A percentile compares a stretch with the other conserved stretches of the same genome.
Evolutionary conservation across 1,284 basidiomycete species (phyloP).

Genomic region (Irpex sp.): DNA sequence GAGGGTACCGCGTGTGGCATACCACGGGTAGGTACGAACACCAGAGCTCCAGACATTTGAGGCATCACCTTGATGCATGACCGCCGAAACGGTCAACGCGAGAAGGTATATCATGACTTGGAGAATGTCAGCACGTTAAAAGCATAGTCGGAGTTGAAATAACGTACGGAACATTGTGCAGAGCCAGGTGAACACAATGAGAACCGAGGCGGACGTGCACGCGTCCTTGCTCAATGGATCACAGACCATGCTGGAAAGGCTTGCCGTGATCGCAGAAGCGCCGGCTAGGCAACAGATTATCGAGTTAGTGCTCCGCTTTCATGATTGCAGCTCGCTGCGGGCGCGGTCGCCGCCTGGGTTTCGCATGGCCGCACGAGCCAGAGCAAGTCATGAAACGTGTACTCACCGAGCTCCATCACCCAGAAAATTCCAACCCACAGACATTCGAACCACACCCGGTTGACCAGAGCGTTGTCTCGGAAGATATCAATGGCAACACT

Average conservation of each 20-base stretch:
- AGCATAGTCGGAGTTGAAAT: neutral
- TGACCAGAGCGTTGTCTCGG: constrained; percentile 45
- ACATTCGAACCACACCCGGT: constrained; percentile 70
- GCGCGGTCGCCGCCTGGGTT: neutral
- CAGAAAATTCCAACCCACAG: constrained; percentile 58
- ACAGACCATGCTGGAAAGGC: constrained; percentile 34
- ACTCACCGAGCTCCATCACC: constrained; percentile 58
- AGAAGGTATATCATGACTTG: constrained; percentile 44
- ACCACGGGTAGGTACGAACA: constrained; percentile 45
- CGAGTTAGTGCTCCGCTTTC: neutral
- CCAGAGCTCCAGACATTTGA: constrained; percentile 48
- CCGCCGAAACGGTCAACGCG: constrained; percentile 30
- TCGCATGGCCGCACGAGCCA: neutral
- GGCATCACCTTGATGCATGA: constrained; percentile 37
- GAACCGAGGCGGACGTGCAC: constrained; percentile 55
- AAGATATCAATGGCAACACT: constrained; percentile 64
- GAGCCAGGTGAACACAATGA: constrained; percentile 66
- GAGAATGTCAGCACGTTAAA: neutral
- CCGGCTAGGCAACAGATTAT: constrained; percentile 34
- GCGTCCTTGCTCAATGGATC: constrained; percentile 20
- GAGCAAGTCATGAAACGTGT: neutral
- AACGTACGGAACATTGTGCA: constrained; percentile 50
- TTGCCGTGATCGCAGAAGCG: constrained; percentile 40
- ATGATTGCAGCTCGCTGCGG: neutral
- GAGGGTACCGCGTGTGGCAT: constrained; percentile 18